A percentile compares a stretch with the other conserved stretches of the same genome.
Evolutionary conservation across 495 filamentous ascomycete species (phyloP).

Genomic region (Daldinia concentrica): DNA sequence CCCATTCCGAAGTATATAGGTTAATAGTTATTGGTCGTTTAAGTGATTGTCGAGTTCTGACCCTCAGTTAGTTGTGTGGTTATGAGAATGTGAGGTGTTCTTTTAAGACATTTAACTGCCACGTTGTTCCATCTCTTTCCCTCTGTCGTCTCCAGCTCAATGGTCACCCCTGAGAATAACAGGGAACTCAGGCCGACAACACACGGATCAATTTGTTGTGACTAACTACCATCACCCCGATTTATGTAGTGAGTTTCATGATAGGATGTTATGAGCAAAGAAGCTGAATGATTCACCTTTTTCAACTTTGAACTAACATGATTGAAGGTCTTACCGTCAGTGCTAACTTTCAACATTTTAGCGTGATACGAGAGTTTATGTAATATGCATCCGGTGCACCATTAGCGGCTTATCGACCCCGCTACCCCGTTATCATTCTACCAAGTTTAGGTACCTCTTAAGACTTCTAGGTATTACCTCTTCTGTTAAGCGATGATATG

Average conservation of each 20-base stretch:
- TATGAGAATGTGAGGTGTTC: slow-evolving; percentile 8
- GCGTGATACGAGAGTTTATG: background rate
- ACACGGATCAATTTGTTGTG: background rate
- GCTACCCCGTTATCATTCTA: too few relatives aligned
- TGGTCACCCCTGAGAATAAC: background rate
- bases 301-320: background rate
- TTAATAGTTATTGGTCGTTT: background rate
- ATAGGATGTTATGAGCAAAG: background rate
- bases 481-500: too few relatives aligned
- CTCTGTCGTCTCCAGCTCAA: background rate
- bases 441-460: background rate
- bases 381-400: background rate
- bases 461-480: too few relatives aligned
- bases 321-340: background rate
- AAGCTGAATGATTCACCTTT: background rate
- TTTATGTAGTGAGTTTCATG: background rate
- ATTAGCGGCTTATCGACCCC: background rate
- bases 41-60: background rate
- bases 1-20: background rate
- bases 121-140: slow-evolving; percentile 24
- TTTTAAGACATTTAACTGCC: slow-evolving; percentile 11
- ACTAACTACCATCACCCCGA: background rate
- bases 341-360: background rate
- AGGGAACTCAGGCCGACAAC: background rate
- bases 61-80: background rate